Percentiles rank a stretch among this genome's conserved stretches.
Evolutionary conservation across 768 basidiomycete species (phyloP).

Genomic region (Hericium alpestre): DNA sequence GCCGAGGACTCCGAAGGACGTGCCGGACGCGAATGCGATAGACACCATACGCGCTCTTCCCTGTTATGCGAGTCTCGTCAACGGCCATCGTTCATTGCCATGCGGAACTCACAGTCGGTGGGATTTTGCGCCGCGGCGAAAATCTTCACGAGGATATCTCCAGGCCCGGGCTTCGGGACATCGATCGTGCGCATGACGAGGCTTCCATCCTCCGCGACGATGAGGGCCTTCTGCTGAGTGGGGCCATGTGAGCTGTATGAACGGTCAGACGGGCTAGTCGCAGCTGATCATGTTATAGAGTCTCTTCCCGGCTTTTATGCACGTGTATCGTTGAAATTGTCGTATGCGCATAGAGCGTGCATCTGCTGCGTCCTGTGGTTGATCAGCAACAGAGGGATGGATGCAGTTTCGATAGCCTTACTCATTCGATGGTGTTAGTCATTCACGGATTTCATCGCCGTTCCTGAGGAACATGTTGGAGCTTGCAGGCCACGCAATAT

Average conservation of each 20-base stretch:
- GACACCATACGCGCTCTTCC: neutral
- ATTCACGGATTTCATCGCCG: too few species aligned
- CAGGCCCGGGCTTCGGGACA: neutral
- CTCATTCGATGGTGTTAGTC: too few species aligned
- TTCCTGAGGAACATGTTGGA: too few species aligned
- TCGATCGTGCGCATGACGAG: neutral
- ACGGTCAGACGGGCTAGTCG: too few species aligned
- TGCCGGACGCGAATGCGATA: neutral
- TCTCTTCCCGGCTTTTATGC: too few species aligned
- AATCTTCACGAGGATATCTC: neutral
- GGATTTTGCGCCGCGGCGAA: neutral
- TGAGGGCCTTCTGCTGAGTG: neutral
- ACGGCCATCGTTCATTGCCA: neutral
- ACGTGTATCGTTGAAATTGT: too few species aligned
- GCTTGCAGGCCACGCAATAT: too few species aligned
- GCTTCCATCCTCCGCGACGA: neutral
- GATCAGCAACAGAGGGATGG: too few species aligned
- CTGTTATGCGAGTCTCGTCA: neutral
- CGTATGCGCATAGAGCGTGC: too few species aligned
- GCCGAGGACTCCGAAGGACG: constrained; percentile 5
- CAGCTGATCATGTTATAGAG: too few species aligned
- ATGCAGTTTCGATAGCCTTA: too few species aligned
- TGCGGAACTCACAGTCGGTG: neutral
- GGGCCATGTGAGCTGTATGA: neutral
- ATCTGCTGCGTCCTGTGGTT: too few species aligned